Percentiles rank a stretch among this genome's conserved stretches.
Conservation (phyloP, 805 yeast genomes). For the Kluyveromyces aestuarii region DNA sequence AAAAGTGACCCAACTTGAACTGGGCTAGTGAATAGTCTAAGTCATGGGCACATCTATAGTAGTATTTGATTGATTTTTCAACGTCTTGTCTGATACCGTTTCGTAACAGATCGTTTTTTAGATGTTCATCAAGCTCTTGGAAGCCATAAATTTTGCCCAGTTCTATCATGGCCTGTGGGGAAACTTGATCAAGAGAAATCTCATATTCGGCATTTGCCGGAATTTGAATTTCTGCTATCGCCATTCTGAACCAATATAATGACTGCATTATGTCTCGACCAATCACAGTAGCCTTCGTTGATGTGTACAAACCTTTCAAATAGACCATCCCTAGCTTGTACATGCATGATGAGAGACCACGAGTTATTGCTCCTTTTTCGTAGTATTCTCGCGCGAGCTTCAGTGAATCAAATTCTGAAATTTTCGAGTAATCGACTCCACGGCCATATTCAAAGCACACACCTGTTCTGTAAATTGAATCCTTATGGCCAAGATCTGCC, state of each 20-base stretch:
- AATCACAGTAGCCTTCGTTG: slow-evolving; percentile 14
- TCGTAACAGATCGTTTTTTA: slow-evolving; percentile 11
- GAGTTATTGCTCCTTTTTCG: slow-evolving; percentile 50
- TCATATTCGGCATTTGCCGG: background rate
- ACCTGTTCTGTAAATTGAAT: slow-evolving; percentile 60
- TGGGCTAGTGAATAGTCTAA: slow-evolving; percentile 59
- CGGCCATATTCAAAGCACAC: slow-evolving; percentile 48
- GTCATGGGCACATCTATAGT: slow-evolving; percentile 47
- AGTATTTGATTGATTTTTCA: slow-evolving; percentile 40
- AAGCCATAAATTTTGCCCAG: slow-evolving; percentile 47
- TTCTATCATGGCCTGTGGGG: slow-evolving; percentile 52
- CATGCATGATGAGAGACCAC: slow-evolving; percentile 54
- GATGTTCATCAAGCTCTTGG: slow-evolving; percentile 24
- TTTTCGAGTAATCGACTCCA: slow-evolving; percentile 39
- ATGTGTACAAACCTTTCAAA: slow-evolving; percentile 40
- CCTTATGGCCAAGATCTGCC: slow-evolving; percentile 46
- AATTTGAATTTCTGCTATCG: slow-evolving; percentile 27
- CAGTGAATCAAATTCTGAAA: slow-evolving; percentile 12
- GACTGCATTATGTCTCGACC: slow-evolving; percentile 32
- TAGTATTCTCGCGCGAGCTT: slow-evolving; percentile 46
- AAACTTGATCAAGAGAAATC: slow-evolving; percentile 8
- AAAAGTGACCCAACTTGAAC: slow-evolving; percentile 60
- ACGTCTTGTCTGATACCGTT: slow-evolving; percentile 23
- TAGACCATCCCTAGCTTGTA: slow-evolving; percentile 63
- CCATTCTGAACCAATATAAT: slow-evolving; percentile 43